Evolutionary conservation across 129 eudicot genomes (phyloP).

Genomic region (Saposhnikovia divaricata): DNA sequence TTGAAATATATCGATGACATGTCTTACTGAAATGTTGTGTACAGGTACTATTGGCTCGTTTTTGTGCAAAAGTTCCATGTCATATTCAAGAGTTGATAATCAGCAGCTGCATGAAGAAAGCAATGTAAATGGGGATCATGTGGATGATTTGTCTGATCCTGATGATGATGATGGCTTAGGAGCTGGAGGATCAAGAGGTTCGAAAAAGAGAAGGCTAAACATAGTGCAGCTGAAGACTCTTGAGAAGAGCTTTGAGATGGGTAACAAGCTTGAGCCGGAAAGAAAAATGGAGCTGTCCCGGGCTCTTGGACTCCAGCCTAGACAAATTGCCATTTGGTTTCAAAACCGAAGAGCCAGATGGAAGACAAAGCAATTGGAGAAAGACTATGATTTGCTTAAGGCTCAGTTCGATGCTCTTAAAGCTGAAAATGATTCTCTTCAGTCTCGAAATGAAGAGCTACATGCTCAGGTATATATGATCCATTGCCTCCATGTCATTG

Average conservation of each 20-base stretch:
- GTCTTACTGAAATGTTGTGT: neutral
- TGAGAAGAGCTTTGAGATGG: slow-evolving; percentile 89
- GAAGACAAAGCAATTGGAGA: slow-evolving; percentile 97
- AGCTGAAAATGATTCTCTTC: slow-evolving; percentile 89
- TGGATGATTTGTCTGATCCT: slow-evolving; percentile 41
- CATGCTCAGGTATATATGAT: slow-evolving; percentile 71
- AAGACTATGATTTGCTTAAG: slow-evolving; percentile 80
- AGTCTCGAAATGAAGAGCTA: slow-evolving; percentile 72
- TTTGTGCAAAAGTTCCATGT: slow-evolving; percentile 76
- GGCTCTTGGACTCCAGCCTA: slow-evolving; percentile 94
- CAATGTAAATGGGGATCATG: slow-evolving; percentile 38
- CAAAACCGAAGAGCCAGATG: slow-evolving; percentile 96
- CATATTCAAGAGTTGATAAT: slow-evolving; percentile 38
- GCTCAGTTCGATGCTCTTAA: slow-evolving; percentile 83
- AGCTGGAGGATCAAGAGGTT: slow-evolving; percentile 46
- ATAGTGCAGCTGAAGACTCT: slow-evolving; percentile 93
- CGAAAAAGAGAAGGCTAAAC: slow-evolving; percentile 89
- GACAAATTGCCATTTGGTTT: slow-evolving; percentile 97
- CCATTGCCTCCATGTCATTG: neutral
- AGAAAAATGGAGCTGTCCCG: slow-evolving; percentile 96
- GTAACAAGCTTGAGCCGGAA: slow-evolving; percentile 96
- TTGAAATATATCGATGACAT: neutral
- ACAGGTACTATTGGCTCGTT: slow-evolving; percentile 59
- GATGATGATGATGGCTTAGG: slow-evolving; percentile 56
- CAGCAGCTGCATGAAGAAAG: slow-evolving; percentile 43